Evolutionary conservation across 2,329 filamentous ascomycete genomes (phyloP).

Genomic region (Thielaviopsis euricoi): DNA sequence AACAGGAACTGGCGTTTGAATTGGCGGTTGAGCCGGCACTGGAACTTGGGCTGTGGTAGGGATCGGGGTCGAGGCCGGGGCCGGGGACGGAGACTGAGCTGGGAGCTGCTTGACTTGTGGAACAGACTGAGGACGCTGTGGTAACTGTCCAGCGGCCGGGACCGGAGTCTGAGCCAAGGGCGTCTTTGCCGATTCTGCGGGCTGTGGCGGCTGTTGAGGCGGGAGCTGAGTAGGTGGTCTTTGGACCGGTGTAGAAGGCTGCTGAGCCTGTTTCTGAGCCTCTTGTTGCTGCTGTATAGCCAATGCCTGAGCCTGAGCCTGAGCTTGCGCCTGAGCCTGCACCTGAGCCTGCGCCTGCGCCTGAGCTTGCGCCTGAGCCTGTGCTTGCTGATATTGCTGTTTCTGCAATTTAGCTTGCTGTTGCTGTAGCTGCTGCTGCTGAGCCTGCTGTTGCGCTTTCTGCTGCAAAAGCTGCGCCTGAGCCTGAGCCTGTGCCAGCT

Average conservation of each 20-base stretch:
- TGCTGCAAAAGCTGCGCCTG: not conserved
- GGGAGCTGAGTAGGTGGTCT: not conserved
- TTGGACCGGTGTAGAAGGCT: not conserved
- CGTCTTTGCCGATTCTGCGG: not conserved
- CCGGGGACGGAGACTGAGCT: not conserved
- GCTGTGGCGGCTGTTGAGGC: not conserved
- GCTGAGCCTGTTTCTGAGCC: not conserved
- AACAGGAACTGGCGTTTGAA: not conserved
- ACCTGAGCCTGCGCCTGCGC: not conserved
- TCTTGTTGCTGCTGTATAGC: not conserved
- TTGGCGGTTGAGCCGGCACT: not conserved
- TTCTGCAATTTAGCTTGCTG: not conserved
- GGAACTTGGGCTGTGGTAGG: no score
- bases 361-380: not conserved
- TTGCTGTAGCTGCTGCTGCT: not conserved
- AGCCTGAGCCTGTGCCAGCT: not conserved
- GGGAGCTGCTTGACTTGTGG: not conserved
- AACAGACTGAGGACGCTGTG: not conserved
- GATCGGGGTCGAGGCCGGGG: no score
- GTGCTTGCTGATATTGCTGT: not conserved
- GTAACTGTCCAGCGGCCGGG: not conserved
- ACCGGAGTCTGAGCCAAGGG: not conserved
- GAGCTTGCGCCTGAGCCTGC: not conserved
- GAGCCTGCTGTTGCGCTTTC: not conserved
- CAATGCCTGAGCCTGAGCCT: not conserved